phyloP scores from a whole-genome alignment of 192 early-diverging fungal genomes.

The Coemansia sp. region DNA sequence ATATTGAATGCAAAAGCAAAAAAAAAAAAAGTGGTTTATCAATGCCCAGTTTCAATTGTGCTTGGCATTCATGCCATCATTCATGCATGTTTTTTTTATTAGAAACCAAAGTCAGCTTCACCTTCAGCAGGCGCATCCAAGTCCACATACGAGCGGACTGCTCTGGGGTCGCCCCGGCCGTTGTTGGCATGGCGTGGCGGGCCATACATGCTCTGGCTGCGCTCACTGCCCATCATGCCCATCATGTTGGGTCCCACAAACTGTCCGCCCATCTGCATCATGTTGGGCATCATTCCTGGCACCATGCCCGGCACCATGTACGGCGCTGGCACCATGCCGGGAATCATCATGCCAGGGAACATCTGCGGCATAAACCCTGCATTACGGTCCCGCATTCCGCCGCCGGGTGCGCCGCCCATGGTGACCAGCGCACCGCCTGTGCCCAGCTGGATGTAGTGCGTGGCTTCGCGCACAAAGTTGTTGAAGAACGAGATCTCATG shows the following conservation, averaged over 20 bases:
- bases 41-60: too few relatives aligned
- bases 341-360: conserved; percentile 54
- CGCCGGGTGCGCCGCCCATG: conserved; percentile 11
- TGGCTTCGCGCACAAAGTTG: conserved; percentile 84
- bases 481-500: conserved; percentile 79
- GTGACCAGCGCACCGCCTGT: conserved; percentile 30
- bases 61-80: too few relatives aligned
- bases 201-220: conserved; percentile 38
- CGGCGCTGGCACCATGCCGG: conserved; percentile 45
- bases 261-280: conserved; percentile 54
- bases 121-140: conserved; percentile 82
- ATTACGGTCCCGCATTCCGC: conserved; percentile 28
- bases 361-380: conserved; percentile 42
- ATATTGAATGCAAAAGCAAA: too few relatives aligned
- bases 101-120: conserved; percentile 62
- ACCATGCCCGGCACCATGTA: conserved; percentile 47
- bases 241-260: conserved; percentile 44
- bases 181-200: conserved; percentile 19
- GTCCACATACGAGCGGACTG: conserved; percentile 83
- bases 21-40: too few relatives aligned
- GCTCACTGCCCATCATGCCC: conserved; percentile 41
- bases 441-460: conserved; percentile 63
- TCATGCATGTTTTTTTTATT: background rate
- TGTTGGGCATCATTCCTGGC: conserved; percentile 42
- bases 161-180: conserved; percentile 62